Base-by-base conservation (phyloP, 148 eudicot genomes). In the Diospyros kaki region DNA sequence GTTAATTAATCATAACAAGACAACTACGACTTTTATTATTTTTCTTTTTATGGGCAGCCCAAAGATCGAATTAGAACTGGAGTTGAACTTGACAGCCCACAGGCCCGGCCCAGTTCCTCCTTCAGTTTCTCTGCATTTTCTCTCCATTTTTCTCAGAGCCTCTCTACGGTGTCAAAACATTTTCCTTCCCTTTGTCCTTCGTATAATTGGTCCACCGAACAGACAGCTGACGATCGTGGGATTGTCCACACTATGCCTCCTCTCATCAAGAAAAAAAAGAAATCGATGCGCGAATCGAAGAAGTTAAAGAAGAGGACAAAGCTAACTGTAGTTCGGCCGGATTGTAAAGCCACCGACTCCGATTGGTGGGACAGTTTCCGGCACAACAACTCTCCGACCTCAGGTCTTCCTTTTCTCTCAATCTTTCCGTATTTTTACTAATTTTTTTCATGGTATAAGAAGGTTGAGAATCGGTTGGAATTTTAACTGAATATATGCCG, bases 301-400 rank as follows among this genome's bases (percentile, higher is more conserved):
- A 83, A 85, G 69, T 69, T 77, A 52, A 86, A 85, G 75, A 87
- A 77, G 66, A 81, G 56, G 63, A 82, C 72, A 75, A 73, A 58
- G 38, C 75, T 81, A 52, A 89, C 78, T 71, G 69, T 81, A 64
- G 91, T 81, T 80, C 89, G 92, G 17, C 72, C 83, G 43, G 97
- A 89, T 5, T 83, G 85, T 69, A 87, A 78, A 84, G 74, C 88
- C 66, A 73, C 81, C 68, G 99, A 93, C 67, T 84, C 94, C 9
- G 96, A 95, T 58, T 95, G 99, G 99, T 95, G 97, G 99, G 96
- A 90, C 72, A 75, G 81, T 75, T 95, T 95, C 81, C 83, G 89
- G 93, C 87, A 79, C 60, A 95, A 84, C 73, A 85, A 81, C 73
- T 88, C 89, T 40, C 78, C 88, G 28, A 44, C 74, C 63, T 87